phyloP scores from a whole-genome alignment of 768 basidiomycete genomes.

The Xerocomus brunneocitrinus region DNA sequence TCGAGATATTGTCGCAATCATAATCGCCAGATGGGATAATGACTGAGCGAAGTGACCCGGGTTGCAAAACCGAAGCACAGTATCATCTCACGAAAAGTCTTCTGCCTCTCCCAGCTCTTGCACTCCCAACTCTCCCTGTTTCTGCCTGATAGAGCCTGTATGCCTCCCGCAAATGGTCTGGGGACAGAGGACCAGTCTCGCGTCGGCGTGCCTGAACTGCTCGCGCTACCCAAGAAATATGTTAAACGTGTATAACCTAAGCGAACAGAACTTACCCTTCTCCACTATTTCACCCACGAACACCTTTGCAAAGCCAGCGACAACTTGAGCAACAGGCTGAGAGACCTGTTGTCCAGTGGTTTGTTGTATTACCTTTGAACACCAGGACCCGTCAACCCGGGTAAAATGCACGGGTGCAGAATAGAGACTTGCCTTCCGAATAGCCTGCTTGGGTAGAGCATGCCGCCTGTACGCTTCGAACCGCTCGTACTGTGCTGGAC shows the following conservation, averaged over 20 bases:
- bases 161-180: slow-evolving; percentile 87
- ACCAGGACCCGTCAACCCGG: not conserved
- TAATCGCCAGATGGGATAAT: not conserved
- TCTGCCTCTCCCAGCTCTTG: slow-evolving; percentile 63
- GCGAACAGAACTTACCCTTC: slow-evolving; percentile 48
- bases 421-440: slow-evolving; percentile 56
- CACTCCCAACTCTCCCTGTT: slow-evolving; percentile 76
- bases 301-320: slow-evolving; percentile 87
- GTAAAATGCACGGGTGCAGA: not conserved
- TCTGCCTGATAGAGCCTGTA: slow-evolving; percentile 80
- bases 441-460: slow-evolving; percentile 76
- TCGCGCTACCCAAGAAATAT: slow-evolving; percentile 47
- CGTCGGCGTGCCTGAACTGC: slow-evolving; percentile 66
- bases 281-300: slow-evolving; percentile 93
- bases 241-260: not conserved
- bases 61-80: not conserved
- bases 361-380: slow-evolving; percentile 72
- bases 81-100: slow-evolving; percentile 64
- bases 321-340: slow-evolving; percentile 81
- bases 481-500: slow-evolving; percentile 77
- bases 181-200: slow-evolving; percentile 76
- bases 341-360: slow-evolving; percentile 77
- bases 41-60: not conserved
- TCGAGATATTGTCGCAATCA: too few relatives aligned
- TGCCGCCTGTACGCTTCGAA: slow-evolving; percentile 87